Evolutionary conservation across 768 basidiomycete genomes (phyloP).

Genomic region (Rubroboletus satanas): DNA sequence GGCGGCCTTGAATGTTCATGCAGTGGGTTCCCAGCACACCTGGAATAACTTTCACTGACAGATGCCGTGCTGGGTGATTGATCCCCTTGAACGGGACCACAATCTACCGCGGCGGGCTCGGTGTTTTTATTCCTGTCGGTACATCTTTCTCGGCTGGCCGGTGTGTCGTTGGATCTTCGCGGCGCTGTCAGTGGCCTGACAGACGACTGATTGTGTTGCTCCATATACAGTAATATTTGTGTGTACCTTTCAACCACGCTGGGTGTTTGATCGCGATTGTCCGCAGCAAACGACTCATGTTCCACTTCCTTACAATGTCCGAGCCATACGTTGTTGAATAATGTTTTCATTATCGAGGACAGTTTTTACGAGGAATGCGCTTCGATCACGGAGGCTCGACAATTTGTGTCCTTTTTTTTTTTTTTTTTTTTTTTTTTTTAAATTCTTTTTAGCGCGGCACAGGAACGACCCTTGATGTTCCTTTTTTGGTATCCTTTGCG

Average conservation of each 20-base stretch:
- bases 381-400: conserved; percentile 9
- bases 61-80: conserved; percentile 1
- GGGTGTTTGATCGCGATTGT: background rate
- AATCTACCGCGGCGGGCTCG: conserved; percentile 3
- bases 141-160: conserved; percentile 8
- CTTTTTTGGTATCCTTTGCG: conserved; percentile 1
- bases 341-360: conserved; percentile 10
- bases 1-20: conserved; percentile 5
- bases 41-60: conserved; percentile 11
- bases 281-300: conserved; percentile 4
- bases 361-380: background rate
- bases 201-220: background rate
- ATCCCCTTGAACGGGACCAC: conserved; percentile 10
- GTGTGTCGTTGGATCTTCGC: background rate
- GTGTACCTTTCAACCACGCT: background rate
- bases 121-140: conserved; percentile 4
- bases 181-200: conserved; percentile 10
- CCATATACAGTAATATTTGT: conserved; percentile 2
- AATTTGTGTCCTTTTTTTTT: background rate
- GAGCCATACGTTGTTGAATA: background rate
- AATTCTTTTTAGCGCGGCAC: background rate
- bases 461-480: conserved; percentile 11
- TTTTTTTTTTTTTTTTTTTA: background rate
- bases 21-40: background rate
- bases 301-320: background rate